Evolutionary conservation across 2,329 filamentous ascomycete species (phyloP), one percentile per base, ranked within the genome.

Genomic region (Sclerotinia minor): DNA sequence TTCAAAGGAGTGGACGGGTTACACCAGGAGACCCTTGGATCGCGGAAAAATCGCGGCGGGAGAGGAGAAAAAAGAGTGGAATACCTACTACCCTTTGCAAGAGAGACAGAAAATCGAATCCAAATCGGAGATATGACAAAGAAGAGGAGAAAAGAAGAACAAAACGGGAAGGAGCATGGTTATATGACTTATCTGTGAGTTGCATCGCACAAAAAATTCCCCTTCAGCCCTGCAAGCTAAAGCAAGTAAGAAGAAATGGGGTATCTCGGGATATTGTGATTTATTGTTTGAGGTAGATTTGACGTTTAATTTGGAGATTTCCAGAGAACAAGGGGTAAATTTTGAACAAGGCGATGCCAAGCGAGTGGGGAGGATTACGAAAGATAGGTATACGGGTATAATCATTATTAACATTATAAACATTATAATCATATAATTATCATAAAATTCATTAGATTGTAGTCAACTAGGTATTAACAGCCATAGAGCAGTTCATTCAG

Each of bases 201-300:
- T 58, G 41, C 38, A 58, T 65, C 50, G 45, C 45, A 49, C 44
- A 15, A 15, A 41, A 41, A 41, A 49, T 13, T 29, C 35, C 35
- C 45, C 9, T 38, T 65, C 63, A 65, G 63, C 63, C 63, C 69
- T 72, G 72, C 64, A 68, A 59, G 57, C 63, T 45, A 64, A 9
- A 55, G 61, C 61, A 52, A 49, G 55, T 54, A 64, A 29, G 21
- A 60, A 50, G 47, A 47, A 21, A 45, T 52, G 26, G 29, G 50
- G 38, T 29, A 44, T 32, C 24, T 67, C 35, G 50, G 59, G 65
- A 67, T 35, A 65, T 58, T 65, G 26, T 47, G 6, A 45, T 17
- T 41, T 41, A 41, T 64, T 74, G 83, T 85, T 84, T 85, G 83
- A 84, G 79, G 79, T 82, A 82, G 77, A 83, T 82, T 80, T 80